Percentiles rank a stretch among this genome's conserved stretches.
Conservation (phyloP, 345 rosid species). For the Raphanus raphanistrum region DNA sequence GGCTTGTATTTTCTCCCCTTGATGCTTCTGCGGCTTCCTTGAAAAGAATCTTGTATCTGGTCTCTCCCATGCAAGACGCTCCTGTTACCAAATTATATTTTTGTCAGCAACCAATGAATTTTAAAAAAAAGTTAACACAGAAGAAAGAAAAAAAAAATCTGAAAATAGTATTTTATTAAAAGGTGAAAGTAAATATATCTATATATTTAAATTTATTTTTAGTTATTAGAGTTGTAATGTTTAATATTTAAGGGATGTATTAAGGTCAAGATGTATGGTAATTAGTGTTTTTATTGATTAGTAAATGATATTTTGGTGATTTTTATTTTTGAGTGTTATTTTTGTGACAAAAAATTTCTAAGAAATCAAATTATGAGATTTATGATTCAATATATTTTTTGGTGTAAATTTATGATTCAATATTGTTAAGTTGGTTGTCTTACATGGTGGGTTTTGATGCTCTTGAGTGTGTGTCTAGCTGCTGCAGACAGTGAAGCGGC, state of each 20-base stretch:
- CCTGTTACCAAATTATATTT: constrained; percentile 41
- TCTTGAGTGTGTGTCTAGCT: constrained; percentile 48
- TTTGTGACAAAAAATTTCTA: not conserved
- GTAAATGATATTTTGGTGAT: not conserved
- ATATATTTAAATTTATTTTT: too few species aligned
- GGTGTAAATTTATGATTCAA: too few species aligned
- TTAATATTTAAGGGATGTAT: not conserved
- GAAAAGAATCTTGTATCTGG: constrained; percentile 47
- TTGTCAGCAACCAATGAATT: constrained; percentile 15
- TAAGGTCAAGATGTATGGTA: not conserved
- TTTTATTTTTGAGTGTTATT: not conserved
- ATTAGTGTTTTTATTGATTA: not conserved
- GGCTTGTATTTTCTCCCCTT: constrained; percentile 41
- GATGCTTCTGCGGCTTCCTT: constrained; percentile 29
- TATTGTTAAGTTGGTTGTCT: constrained; percentile 8
- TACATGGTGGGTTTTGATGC: constrained; percentile 52
- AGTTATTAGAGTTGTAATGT: not conserved
- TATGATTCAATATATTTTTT: not conserved
- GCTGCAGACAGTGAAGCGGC: constrained; percentile 42
- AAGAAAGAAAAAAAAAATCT: too few species aligned
- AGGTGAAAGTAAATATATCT: too few species aligned
- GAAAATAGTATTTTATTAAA: too few species aligned
- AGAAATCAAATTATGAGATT: not conserved
- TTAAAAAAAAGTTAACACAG: too few species aligned
- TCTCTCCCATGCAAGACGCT: constrained; percentile 56